A percentile compares a stretch with the other conserved stretches of the same genome.
Evolutionary conservation across 164 flowering plant genomes (phyloP).

Genomic region (Magnolia changhungtana): DNA sequence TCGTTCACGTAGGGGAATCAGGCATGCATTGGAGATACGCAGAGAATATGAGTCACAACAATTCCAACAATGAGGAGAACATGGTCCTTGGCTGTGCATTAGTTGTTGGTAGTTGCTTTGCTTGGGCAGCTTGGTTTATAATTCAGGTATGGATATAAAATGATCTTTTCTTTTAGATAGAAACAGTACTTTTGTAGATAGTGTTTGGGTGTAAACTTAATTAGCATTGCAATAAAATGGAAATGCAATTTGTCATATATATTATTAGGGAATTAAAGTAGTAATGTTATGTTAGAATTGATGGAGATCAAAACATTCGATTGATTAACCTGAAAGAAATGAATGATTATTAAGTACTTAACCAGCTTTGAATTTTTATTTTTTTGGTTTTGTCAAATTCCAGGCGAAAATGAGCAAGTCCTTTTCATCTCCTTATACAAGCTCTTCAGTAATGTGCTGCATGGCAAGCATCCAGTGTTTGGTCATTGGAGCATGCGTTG

Average conservation of each 20-base stretch:
- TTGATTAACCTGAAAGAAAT: too few relatives aligned
- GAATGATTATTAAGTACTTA: too few relatives aligned
- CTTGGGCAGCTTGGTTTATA: constrained; percentile 73
- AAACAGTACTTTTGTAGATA: background rate
- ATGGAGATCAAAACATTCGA: too few relatives aligned
- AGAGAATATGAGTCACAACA: constrained; percentile 17
- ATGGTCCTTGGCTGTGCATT: constrained; percentile 50
- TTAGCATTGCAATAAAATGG: background rate
- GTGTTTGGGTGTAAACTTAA: background rate
- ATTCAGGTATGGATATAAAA: constrained; percentile 44
- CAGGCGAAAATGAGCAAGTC: constrained; percentile 47
- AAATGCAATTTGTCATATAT: background rate
- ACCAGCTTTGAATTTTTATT: background rate
- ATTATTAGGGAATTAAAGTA: too few relatives aligned
- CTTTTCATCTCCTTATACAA: constrained; percentile 50
- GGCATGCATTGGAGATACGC: constrained; percentile 62
- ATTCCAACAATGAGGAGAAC: constrained; percentile 16
- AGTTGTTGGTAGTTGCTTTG: constrained; percentile 43
- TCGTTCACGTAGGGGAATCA: constrained; percentile 43
- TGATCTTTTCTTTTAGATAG: background rate
- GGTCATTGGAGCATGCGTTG: constrained; percentile 26
- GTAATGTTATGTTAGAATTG: too few relatives aligned
- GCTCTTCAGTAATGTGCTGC: constrained; percentile 46
- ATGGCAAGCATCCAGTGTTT: constrained; percentile 47
- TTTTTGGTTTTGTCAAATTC: background rate